Conservation (phyloP, 2,329 filamentous ascomycete species). For the Monosporascus ibericus region DNA sequence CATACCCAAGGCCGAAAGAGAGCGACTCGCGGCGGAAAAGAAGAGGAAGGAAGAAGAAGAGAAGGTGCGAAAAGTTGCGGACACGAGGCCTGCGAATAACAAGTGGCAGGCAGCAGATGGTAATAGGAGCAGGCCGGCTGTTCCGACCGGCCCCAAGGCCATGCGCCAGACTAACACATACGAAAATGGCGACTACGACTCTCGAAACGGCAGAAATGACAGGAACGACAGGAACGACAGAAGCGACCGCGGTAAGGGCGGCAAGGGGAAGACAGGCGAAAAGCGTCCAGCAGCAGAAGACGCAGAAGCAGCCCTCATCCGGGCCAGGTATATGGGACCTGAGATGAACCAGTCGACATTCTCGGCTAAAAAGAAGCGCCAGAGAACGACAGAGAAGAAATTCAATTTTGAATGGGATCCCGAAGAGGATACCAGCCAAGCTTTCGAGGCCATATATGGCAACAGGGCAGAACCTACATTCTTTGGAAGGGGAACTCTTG, state of each 20-base stretch:
- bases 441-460: conserved; percentile 77
- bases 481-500: conserved; percentile 38
- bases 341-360: conserved; percentile 80
- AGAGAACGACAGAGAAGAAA: conserved; percentile 88
- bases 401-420: conserved; percentile 99
- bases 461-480: conserved; percentile 61
- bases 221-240: conserved; percentile 32
- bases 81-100: background rate
- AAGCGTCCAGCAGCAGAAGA: conserved; percentile 39
- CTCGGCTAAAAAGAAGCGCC: conserved; percentile 91
- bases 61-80: conserved; percentile 15
- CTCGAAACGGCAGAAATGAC: conserved; percentile 31
- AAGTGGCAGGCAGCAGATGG: background rate
- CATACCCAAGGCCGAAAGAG: conserved; percentile 66
- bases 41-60: conserved; percentile 59
- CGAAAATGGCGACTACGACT: conserved; percentile 16
- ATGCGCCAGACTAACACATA: conserved; percentile 42
- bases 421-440: conserved; percentile 83
- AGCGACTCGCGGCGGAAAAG: conserved; percentile 64
- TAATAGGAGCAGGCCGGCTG: conserved; percentile 5
- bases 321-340: conserved; percentile 84
- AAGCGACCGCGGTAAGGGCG: conserved; percentile 31
- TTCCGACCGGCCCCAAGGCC: conserved; percentile 69
- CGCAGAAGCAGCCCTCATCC: conserved; percentile 67
- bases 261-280: conserved; percentile 25